phyloP scores from a whole-genome alignment of 768 basidiomycete genomes.

The Lactarius akahatsu region DNA sequence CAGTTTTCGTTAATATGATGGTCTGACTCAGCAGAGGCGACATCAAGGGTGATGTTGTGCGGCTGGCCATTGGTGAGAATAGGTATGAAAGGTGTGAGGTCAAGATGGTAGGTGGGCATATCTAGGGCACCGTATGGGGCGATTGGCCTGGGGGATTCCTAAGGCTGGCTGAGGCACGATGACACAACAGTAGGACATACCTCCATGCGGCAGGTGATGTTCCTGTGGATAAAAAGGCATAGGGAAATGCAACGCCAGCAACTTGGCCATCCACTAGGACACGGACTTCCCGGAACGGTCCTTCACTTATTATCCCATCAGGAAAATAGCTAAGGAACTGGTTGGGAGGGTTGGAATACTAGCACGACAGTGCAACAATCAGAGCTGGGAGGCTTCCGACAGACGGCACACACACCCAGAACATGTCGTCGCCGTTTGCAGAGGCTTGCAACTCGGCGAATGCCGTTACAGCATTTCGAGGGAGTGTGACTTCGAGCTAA shows the following conservation, averaged over 20 bases:
- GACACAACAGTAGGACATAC: conserved; percentile 35
- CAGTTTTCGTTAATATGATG: conserved; percentile 72
- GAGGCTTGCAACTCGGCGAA: conserved; percentile 73
- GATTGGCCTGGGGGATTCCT: conserved; percentile 52
- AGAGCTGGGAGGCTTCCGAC: not conserved
- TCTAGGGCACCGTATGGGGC: conserved; percentile 22
- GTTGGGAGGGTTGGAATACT: conserved; percentile 71
- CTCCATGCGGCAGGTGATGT: conserved; percentile 67
- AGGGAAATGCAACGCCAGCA: conserved; percentile 59
- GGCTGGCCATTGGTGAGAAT: conserved; percentile 34
- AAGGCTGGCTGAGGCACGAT: not conserved
- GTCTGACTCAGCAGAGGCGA: conserved; percentile 64
- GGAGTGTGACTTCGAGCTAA: conserved; percentile 67
- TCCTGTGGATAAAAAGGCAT: conserved; percentile 31
- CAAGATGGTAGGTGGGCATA: not conserved
- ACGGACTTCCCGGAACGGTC: conserved; percentile 61
- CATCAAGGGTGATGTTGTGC: conserved; percentile 71
- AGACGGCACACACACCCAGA: conserved; percentile 55
- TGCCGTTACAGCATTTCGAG: conserved; percentile 63
- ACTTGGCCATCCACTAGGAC: conserved; percentile 54
- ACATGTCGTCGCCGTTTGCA: conserved; percentile 65
- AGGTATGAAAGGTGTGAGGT: not conserved
- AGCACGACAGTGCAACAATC: not conserved
- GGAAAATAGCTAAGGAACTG: conserved; percentile 58
- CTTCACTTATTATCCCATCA: conserved; percentile 47